Base-by-base conservation (phyloP, 768 basidiomycete genomes). In the Lactarius evosmus region DNA sequence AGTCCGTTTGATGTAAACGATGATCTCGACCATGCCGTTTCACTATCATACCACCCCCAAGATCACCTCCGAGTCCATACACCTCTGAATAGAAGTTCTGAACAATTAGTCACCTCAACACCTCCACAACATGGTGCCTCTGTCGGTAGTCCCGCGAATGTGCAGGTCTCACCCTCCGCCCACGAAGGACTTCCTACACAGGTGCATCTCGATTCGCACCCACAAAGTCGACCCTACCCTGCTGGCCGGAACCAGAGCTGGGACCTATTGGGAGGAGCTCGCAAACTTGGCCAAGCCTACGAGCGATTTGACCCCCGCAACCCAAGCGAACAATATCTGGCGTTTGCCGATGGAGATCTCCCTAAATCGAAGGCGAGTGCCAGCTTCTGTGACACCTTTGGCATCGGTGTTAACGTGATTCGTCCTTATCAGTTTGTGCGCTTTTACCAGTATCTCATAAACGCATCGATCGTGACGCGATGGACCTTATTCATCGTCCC, bases 401-500 rank as follows among this genome's bases (percentile, higher is more conserved):
- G 36, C 33, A 33, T 41, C 46, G 58, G 44, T 32, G 12, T 30
- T 56, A 36, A 66, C 22, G 32, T 36, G 49, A 29, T n/a, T 41
- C 52, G 27, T 22, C 19, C 32, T 17, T 33, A 16, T 61, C 57
- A 90, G 88, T 72, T 88, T 46, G 75, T 82, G 0, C 83, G 80
- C 69, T 72, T 88, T 4, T 93, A 92, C 75, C 78, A 87, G 66
- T 93, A 88, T 74, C 80, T 93, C 9, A 71, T 93, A 57, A 87
- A 87, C 70, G 83, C 83, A 22, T 90, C 89, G 2, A 86, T 93
- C 71, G 78, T 91, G 53, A 87, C 90, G 8, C 83, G 92, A 40
- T 93, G 91, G 91, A 78, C 85, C 25, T 66, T 93, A 33, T 88
- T 87, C 76, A 91, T 95, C 70, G 72, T 93, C 19, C 92, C 92